A percentile compares a stretch with the other conserved stretches of the same genome.
phyloP scores from a whole-genome alignment of 176 grass and related monocot species.

The Rhynchospora pubera region DNA sequence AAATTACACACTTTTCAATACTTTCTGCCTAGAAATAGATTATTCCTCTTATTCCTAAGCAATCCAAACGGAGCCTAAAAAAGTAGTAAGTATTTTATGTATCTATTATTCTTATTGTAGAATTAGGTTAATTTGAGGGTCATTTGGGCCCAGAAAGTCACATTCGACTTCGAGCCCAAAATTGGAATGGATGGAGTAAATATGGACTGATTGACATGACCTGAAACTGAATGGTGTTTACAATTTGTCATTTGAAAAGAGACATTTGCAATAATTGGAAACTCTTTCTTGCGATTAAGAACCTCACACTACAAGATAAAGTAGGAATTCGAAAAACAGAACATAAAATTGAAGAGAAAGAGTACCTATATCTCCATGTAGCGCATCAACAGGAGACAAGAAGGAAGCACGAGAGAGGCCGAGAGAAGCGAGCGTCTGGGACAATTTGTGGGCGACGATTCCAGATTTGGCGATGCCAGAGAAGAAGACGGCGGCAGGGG shows the following conservation, averaged over 20 bases:
- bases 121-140: not conserved
- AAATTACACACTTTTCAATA: too few relatives aligned
- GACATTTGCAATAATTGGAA: not conserved
- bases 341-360: too few relatives aligned
- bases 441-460: constrained; percentile 66
- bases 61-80: too few relatives aligned
- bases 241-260: not conserved
- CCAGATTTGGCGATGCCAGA: constrained; percentile 89
- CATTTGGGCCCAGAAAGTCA: not conserved
- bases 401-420: constrained; percentile 66
- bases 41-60: too few relatives aligned
- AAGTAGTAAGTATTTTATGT: not conserved
- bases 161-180: not conserved
- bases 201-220: not conserved
- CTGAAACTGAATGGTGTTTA: too few relatives aligned
- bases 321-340: too few relatives aligned
- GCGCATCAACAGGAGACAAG: constrained; percentile 73
- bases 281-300: not conserved
- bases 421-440: constrained; percentile 80
- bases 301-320: not conserved
- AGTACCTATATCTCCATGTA: constrained; percentile 84
- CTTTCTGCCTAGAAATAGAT: too few relatives aligned
- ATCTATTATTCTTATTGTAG: not conserved
- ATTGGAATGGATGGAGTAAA: not conserved
- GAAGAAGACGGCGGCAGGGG: constrained; percentile 82